Evolutionary conservation across 495 filamentous ascomycete species (phyloP).

Genomic region (Penicillium daleae): DNA sequence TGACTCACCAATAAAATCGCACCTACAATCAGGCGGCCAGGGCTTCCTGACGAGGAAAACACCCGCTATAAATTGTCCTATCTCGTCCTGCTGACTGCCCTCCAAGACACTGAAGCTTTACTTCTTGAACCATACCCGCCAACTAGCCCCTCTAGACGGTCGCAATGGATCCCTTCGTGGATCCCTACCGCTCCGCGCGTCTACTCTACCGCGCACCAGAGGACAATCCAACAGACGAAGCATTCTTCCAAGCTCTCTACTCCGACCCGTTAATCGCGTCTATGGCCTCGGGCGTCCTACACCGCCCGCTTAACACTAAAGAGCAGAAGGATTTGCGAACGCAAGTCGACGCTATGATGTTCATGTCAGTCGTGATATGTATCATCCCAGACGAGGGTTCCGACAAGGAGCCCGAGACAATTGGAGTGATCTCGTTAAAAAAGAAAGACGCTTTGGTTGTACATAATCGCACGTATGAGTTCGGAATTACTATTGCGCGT

Average conservation of each 20-base stretch:
- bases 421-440: conserved; percentile 7
- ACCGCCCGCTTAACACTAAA: conserved; percentile 48
- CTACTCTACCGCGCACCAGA: conserved; percentile 12
- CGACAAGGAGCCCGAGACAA: conserved; percentile 1
- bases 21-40: no score
- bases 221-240: conserved; percentile 30
- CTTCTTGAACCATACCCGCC: conserved; percentile 1
- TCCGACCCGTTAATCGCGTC: conserved; percentile 40
- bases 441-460: not conserved
- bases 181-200: conserved; percentile 10
- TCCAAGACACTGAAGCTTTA: not conserved
- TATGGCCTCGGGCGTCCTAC: conserved; percentile 49
- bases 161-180: conserved; percentile 20
- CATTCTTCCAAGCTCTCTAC: conserved; percentile 30
- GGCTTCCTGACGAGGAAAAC: no score
- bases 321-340: conserved; percentile 33
- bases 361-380: conserved; percentile 8
- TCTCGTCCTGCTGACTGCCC: not conserved
- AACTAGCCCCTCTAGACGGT: conserved; percentile 2
- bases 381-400: conserved; percentile 21
- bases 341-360: not conserved
- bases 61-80: conserved; percentile 7
- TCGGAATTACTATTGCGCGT: conserved; percentile 6
- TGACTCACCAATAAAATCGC: no score
- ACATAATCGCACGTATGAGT: conserved; percentile 6